Evolutionary conservation across 805 yeast genomes (phyloP).

Genomic region (Saccharomycopsis guyanensis): DNA sequence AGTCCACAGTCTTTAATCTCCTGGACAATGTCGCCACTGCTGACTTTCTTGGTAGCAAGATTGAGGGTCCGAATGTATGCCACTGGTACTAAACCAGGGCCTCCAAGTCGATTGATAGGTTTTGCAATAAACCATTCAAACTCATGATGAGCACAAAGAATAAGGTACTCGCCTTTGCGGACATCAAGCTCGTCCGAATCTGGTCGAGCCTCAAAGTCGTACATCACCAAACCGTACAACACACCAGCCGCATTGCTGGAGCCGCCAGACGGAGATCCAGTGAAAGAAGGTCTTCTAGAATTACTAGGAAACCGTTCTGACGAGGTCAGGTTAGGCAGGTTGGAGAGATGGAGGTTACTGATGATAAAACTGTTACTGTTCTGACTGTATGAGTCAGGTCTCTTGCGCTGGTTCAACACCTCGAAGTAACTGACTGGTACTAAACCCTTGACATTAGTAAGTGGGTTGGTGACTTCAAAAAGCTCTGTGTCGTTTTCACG

Average conservation of each 20-base stretch:
- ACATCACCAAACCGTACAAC: conserved; percentile 78
- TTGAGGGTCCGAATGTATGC: conserved; percentile 83
- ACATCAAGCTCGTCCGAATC: conserved; percentile 79
- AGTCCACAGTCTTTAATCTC: conserved; percentile 61
- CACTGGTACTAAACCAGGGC: conserved; percentile 94
- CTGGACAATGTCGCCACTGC: conserved; percentile 41
- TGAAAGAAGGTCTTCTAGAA: conserved; percentile 21
- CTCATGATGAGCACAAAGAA: conserved; percentile 93
- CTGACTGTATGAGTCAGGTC: conserved; percentile 24
- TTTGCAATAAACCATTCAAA: conserved; percentile 98
- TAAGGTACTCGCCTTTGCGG: conserved; percentile 77
- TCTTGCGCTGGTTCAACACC: conserved; percentile 37
- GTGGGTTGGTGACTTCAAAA: conserved; percentile 87
- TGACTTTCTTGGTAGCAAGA: conserved; percentile 52
- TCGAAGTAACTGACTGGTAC: conserved; percentile 85
- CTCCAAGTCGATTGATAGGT: conserved; percentile 90
- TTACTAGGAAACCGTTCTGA: conserved; percentile 19
- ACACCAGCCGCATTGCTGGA: conserved; percentile 30
- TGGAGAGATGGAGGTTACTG: conserved; percentile 24
- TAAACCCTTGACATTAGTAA: conserved; percentile 67
- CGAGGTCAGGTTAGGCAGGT: conserved; percentile 17
- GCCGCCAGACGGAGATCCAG: conserved; percentile 21
- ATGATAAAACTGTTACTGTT: conserved; percentile 22
- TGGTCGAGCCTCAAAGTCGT: conserved; percentile 77
- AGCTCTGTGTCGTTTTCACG: conserved; percentile 54